Percentiles rank a stretch among this genome's conserved stretches.
Evolutionary conservation across 306 rosid species (phyloP).

Genomic region (Morella rubra): DNA sequence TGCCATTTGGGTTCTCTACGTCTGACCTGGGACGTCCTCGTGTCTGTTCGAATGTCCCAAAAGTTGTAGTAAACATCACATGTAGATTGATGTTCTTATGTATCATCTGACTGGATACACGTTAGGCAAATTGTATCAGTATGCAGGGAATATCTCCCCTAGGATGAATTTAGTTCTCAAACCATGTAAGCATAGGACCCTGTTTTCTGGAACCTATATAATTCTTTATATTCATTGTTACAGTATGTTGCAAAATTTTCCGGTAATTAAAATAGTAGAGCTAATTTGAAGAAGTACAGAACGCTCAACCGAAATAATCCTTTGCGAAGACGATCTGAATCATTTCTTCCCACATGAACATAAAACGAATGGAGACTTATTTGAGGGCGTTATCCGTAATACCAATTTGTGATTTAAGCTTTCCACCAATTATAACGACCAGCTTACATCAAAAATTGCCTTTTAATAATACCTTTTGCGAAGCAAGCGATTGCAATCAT

Average conservation of each 20-base stretch:
- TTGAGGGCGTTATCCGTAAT: too few relatives aligned
- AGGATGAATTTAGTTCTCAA: conserved; percentile 5
- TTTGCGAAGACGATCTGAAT: too few relatives aligned
- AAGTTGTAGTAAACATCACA: conserved; percentile 22
- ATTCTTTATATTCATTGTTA: conserved; percentile 4
- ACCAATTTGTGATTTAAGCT: too few relatives aligned
- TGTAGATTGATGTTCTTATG: conserved; percentile 27
- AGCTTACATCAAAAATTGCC: too few relatives aligned
- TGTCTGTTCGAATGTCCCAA: conserved; percentile 34
- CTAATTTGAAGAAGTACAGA: too few relatives aligned
- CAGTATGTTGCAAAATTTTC: not conserved
- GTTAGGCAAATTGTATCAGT: conserved; percentile 9
- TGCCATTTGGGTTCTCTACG: conserved; percentile 18
- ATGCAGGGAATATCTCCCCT: conserved; percentile 6
- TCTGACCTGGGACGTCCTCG: conserved; percentile 31
- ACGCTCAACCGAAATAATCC: too few relatives aligned
- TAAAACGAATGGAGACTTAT: too few relatives aligned
- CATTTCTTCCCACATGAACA: too few relatives aligned
- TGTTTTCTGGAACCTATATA: not conserved
- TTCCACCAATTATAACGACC: too few relatives aligned
- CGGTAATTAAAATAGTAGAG: not conserved
- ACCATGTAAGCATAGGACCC: not conserved
- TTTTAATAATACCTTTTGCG: too few relatives aligned
- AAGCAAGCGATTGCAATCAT: too few relatives aligned
- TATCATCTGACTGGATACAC: conserved; percentile 28